Evolutionary conservation across 495 filamentous ascomycete species (phyloP).

Genomic region (Neurospora hispaniola): DNA sequence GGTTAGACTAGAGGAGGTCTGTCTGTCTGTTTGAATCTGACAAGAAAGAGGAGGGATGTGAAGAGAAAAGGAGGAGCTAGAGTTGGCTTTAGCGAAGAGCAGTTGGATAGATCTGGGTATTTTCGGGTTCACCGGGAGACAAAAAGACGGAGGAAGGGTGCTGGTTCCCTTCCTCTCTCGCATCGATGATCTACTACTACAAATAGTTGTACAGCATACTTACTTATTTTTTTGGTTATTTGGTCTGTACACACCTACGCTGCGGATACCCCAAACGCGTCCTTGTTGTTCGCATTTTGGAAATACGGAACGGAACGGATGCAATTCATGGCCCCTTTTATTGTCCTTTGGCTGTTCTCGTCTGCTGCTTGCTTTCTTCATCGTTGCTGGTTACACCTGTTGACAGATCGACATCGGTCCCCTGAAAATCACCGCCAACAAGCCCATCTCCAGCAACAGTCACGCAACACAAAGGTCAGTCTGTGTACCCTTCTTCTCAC

Average conservation of each 20-base stretch:
- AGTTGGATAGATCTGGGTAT: background rate
- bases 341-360: no score
- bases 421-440: no score
- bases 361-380: no score
- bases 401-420: no score
- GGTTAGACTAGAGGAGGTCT: constrained; percentile 19
- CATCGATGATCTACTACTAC: background rate
- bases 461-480: background rate
- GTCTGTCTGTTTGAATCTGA: no score
- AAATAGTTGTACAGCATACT: background rate
- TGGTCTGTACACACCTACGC: background rate
- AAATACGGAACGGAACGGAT: background rate
- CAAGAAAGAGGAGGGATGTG: background rate
- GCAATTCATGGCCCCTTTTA: background rate
- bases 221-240: background rate
- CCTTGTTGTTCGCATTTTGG: background rate
- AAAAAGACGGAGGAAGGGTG: background rate
- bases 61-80: background rate
- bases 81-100: background rate
- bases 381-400: no score
- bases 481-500: background rate
- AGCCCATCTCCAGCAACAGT: background rate
- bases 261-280: background rate
- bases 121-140: background rate
- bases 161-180: background rate